Base-by-base conservation (phyloP, 2,329 filamentous ascomycete species). In the Neurospora sp. region DNA sequence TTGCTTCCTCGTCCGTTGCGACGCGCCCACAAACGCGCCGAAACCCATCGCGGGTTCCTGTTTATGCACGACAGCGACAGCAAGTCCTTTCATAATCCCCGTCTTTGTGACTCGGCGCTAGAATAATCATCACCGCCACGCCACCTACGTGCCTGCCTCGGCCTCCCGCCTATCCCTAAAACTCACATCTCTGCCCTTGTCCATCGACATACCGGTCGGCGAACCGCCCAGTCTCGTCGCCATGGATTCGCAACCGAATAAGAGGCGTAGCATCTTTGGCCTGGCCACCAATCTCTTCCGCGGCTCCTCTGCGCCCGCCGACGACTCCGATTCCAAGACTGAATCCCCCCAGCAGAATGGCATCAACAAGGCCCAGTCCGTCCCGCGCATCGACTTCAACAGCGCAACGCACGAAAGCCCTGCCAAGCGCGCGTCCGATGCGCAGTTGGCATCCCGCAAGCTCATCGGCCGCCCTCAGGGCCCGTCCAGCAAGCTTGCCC, bases 381-480 rank as follows among this genome's bases (percentile, higher is more conserved):
- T 66, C 11, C 66, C 74, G 28, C 75, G 73, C 52, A 73, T 72
- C 66, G 72, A 73, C 36, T 74, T 70, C 68, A 71, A 71, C 74
- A 74, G 69, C 72, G 72, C 74, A 67, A 74, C 76, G 52, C 75
- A 76, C 19, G 75, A 79, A 72, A 79, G 77, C 71, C 77, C 78
- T 40, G 73, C 73, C 52, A 77, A 78, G 71, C 78, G 78, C 72
- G 79, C 78, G 12, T 77, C 77, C 38, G 75, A 78, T 11, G 72
- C 76, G 8, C 75, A 78, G 67, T 70, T 81, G 57, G 77, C 78
- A 5, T 74, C 75, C 40, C 77, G 79, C 12, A 80, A 78, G 71
- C 76, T 81, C n/a, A 75, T 79, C 70, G 76, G 76, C 33, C 76
- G 78, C 23, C 75, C 75, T 8, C 78, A 78, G 66, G 77, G 77